phyloP scores from a whole-genome alignment of 106 monocot genomes.

The Apostasia ramifera region DNA sequence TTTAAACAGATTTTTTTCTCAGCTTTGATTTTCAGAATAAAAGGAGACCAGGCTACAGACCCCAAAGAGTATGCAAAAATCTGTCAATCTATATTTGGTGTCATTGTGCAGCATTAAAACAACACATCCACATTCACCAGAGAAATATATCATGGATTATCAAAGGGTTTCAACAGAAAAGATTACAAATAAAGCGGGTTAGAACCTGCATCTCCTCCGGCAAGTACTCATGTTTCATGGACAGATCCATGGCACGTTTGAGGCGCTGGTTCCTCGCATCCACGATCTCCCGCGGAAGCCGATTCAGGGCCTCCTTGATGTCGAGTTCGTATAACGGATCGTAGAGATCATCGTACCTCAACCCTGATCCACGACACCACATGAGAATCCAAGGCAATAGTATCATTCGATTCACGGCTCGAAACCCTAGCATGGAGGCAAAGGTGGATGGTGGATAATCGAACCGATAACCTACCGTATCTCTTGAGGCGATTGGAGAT shows the following conservation, averaged over 20 bases:
- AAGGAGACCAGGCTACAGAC: too few relatives aligned
- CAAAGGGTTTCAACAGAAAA: background rate
- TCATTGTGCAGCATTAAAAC: too few relatives aligned
- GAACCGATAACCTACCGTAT: conserved; percentile 37
- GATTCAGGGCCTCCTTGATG: conserved; percentile 88
- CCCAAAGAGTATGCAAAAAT: too few relatives aligned
- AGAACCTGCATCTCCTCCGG: conserved; percentile 66
- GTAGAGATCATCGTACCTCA: conserved; percentile 86
- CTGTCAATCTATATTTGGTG: too few relatives aligned
- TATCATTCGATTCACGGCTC: background rate
- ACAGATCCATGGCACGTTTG: conserved; percentile 95
- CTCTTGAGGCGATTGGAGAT: conserved; percentile 64
- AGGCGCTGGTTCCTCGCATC: conserved; percentile 93
- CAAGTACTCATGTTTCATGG: conserved; percentile 97
- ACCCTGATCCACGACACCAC: conserved; percentile 25
- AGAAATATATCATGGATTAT: too few relatives aligned
- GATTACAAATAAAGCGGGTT: background rate
- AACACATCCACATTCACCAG: too few relatives aligned
- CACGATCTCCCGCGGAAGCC: conserved; percentile 85
- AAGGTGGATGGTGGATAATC: background rate
- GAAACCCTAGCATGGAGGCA: conserved; percentile 5
- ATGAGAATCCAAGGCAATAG: background rate
- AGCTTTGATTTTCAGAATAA: too few relatives aligned
- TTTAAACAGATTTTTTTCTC: too few relatives aligned
- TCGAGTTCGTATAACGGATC: conserved; percentile 83